Evolutionary conservation across 2,329 filamentous ascomycete genomes (phyloP).

Genomic region (Monascus ruber): DNA sequence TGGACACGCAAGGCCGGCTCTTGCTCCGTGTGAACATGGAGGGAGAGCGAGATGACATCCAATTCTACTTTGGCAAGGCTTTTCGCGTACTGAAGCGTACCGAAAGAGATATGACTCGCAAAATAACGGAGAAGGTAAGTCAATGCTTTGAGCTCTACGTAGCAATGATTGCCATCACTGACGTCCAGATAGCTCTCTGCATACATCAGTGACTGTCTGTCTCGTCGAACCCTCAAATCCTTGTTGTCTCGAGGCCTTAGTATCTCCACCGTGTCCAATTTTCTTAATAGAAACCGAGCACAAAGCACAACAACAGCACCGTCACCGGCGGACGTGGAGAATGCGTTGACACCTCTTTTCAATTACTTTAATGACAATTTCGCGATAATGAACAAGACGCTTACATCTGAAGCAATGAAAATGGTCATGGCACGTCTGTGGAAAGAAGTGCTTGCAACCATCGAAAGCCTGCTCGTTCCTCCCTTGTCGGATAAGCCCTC

Average conservation of each 20-base stretch:
- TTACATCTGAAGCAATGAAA: slow-evolving; percentile 93
- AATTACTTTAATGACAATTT: slow-evolving; percentile 98
- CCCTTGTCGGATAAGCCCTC: slow-evolving; percentile 92
- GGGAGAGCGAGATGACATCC: slow-evolving; percentile 93
- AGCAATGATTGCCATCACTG: slow-evolving; percentile 6
- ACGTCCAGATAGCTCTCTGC: slow-evolving; percentile 58
- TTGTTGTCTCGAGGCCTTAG: slow-evolving; percentile 63
- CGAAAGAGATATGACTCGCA: slow-evolving; percentile 94
- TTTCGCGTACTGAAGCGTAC: slow-evolving; percentile 92
- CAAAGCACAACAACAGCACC: slow-evolving; percentile 43
- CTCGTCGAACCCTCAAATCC: slow-evolving; percentile 63
- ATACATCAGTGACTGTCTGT: slow-evolving; percentile 84
- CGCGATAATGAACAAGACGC: slow-evolving; percentile 93
- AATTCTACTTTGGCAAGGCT: slow-evolving; percentile 96
- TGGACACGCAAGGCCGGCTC: slow-evolving; percentile 87
- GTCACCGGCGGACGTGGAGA: slow-evolving; percentile 63
- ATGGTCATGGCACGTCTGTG: slow-evolving; percentile 96
- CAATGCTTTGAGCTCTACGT: neutral
- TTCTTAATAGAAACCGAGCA: slow-evolving; percentile 44
- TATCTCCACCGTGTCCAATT: slow-evolving; percentile 62
- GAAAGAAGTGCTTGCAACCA: slow-evolving; percentile 91
- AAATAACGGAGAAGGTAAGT: slow-evolving; percentile 89
- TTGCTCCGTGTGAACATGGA: slow-evolving; percentile 95
- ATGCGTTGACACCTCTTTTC: slow-evolving; percentile 73
- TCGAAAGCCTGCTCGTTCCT: slow-evolving; percentile 81